Evolutionary conservation across 1,284 basidiomycete genomes (phyloP), one percentile per base, ranked within the genome.

Genomic region (Lentinula novae-zelandiae): DNA sequence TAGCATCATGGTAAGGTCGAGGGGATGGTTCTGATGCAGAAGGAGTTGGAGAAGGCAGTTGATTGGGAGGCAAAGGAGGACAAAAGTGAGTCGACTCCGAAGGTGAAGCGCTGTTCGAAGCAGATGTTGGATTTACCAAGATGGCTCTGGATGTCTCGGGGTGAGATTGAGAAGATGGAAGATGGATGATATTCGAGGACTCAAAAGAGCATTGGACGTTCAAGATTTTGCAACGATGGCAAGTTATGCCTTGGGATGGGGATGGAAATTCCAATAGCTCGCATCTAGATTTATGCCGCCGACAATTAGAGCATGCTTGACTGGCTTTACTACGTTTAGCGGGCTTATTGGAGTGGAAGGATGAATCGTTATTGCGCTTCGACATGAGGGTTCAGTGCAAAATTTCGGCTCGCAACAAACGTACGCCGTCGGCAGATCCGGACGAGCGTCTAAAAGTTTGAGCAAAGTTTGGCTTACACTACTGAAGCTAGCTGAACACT

Each of bases 221-320:
- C 54, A 77, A 70, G n/a, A 77, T 77, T 64, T 78, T 75, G 60
- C 75, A 77, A 12, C 75, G 71, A 57, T 77, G 75, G 51, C 77
- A 78, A 49, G 75, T 73, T n/a, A 65, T 56, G 10, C 52, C 60
- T 46, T 66, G 65, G 20, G 70, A 50, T 4, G 44, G n/a, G 22
- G 44, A 46, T 67, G 58, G 67, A 67, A 56, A 74, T 67, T 15
- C 70, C 68, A 78, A 72, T 65, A 77, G 67, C 67, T 77, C 75
- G 63, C 75, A 77, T 13, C 75, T 74, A 33, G 77, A 78, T 58
- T 77, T 77, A 67, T 77, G 71, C 57, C 77, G 7, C 9, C 49
- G 27, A 13, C 75, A 77, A 17, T 76, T 75, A 1, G 72, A 60
- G 60, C 75, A 77, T 1, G 75, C 67, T 71, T 78, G 76, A 3